phyloP scores from a whole-genome alignment of 2,329 filamentous ascomycete species.

The Triangularia verruculosa region DNA sequence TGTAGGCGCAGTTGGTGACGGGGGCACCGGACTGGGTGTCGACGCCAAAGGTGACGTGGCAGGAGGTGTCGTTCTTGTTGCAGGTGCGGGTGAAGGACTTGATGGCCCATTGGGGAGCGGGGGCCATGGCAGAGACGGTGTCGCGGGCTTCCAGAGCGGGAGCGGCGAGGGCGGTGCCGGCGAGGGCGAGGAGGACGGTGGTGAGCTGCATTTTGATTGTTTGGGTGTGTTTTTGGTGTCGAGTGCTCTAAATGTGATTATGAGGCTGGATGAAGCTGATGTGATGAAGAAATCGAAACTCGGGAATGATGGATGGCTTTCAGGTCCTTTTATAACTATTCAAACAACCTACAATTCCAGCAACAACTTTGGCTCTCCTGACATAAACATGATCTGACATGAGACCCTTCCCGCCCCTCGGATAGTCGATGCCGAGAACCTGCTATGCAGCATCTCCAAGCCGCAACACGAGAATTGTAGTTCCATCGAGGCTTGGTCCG shows the following conservation, averaged over 20 bases:
- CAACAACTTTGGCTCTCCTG: not conserved
- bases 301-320: not conserved
- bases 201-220: constrained; percentile 21
- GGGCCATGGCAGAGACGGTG: constrained; percentile 21
- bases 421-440: not conserved
- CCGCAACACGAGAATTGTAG: not conserved
- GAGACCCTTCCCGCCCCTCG: not conserved
- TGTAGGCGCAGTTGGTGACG: constrained; percentile 27
- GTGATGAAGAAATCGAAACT: not conserved
- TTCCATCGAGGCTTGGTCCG: not conserved
- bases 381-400: not conserved
- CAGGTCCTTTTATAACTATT: not conserved
- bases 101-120: constrained; percentile 38
- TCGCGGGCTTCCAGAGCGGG: constrained; percentile 12
- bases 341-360: not conserved
- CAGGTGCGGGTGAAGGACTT: constrained; percentile 38
- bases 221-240: not conserved
- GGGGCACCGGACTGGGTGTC: constrained; percentile 32
- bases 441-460: not conserved
- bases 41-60: constrained; percentile 42
- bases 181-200: constrained; percentile 18
- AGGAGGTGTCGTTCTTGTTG: constrained; percentile 38
- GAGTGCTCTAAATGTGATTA: not conserved
- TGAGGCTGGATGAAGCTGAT: not conserved
- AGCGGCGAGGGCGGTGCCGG: constrained; percentile 19